Evolutionary conservation across 176 grass and related monocot species (phyloP), one percentile per base, ranked within the genome.

Genomic region (bread wheat (Triticum aestivum)): DNA sequence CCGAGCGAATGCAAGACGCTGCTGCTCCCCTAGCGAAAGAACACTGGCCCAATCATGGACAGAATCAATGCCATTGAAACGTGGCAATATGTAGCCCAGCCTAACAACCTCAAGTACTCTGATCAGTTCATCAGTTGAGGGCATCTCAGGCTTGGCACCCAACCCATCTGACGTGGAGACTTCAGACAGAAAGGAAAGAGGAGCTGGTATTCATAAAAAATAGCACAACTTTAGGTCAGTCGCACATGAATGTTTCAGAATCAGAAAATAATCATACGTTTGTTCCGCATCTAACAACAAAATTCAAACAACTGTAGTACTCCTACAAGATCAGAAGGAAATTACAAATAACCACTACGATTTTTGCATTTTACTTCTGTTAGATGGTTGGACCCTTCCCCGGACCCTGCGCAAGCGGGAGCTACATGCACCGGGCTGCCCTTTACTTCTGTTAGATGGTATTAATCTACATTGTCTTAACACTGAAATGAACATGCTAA

Each of bases 31-130:
- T 34, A 99, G 87, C 5, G 97, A 99, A 88, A 99, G 93, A 91
- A 99, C 97, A 84, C 94, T 99, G 26, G 97, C 95, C 97, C 97
- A 99, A 44, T 98, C 97, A 92, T 92, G 88, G 75, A 83, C 91
- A 33, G 94, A 90, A 78, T 98, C 97, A 66, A 98, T 84, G 39
- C 93, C 93, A 82, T 87, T 96, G 73, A 96, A 98, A 89, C 97
- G 97, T 76, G 94, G 92, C 76, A 98, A 87, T 82, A 98, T 92
- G 69, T 96, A 93, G 17, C 92, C 90, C 86, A 98, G 78, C 49
- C 73, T 93, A 65, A 96, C 97, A 77, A 21, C 70, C 75, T 98
- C 91, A 83, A 98, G 89, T 61, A 96, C 90, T 87, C 62, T 75
- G 30, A 91, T 83, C 82, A 98, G 73, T 83, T 98, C 92, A 78